Base-by-base conservation (phyloP, 1,284 basidiomycete genomes). In the Leccinum angustisporum region DNA sequence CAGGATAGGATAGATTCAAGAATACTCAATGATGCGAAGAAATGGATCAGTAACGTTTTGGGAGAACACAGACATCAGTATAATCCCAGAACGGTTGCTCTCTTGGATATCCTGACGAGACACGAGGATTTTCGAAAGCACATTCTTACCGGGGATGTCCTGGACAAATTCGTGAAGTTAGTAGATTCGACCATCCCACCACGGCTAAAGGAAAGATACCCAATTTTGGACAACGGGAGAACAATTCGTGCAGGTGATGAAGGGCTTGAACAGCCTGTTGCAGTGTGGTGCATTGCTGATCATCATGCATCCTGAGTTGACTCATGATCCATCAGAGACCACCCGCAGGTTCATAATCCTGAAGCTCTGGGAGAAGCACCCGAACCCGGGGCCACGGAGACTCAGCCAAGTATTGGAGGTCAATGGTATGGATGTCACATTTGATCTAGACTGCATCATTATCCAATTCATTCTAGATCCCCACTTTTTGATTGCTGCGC, bases 241-340 rank as follows among this genome's bases (percentile, higher is more conserved):
- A 27, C 4, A 63, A 59, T 54, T 72, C 51, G 65, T 56, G 18
- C 63, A 63, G 7, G 66, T 60, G 4, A 72, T 75, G 72, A 63
- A 71, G 1, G 65, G 66, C 6, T 21, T 72, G 46, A 60, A 21
- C 2, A 66, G 61, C 54, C n/a, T 75, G 8, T 31, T 71, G 55
- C 56, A 64, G 18, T 70, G 61, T 5, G 58, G 70, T 75, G 13
- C 31, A 64, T 64, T 21, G 25, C 1, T 25, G 33, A 3, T 36
- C 9, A 8, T 52, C 3, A 5, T 52, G 31, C 10, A 27, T 46
- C 8, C 36, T 5, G 31, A 3, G 11, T 8, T n/a, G 1, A 9
- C 54, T 68, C 1, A 65, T 33, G 5, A 21, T 14, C n/a, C 4
- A 0, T 57, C 13, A 72, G 69, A 63, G 52, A 56, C 61, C 3